phyloP scores from a whole-genome alignment of 2,329 filamentous ascomycete species.

The Fusarium sp. region DNA sequence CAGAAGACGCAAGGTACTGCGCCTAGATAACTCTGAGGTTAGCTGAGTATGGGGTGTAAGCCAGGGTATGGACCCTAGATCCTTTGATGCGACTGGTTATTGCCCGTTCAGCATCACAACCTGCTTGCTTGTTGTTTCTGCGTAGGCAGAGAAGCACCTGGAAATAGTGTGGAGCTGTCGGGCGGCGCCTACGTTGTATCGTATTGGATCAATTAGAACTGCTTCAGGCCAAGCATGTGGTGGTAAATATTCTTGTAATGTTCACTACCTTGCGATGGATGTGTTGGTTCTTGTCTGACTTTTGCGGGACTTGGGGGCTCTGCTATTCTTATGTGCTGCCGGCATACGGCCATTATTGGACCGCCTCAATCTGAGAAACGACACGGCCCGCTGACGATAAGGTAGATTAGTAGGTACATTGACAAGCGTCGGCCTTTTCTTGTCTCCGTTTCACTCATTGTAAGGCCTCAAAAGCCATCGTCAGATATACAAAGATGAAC shows the following conservation, averaged over 20 bases:
- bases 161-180: slow-evolving; percentile 21
- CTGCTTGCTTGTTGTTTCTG: slow-evolving; percentile 1
- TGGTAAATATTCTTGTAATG: slow-evolving; percentile 26
- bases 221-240: slow-evolving; percentile 1
- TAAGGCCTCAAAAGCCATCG: slow-evolving; percentile 7
- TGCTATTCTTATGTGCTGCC: slow-evolving; percentile 17
- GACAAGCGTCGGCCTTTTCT: slow-evolving; percentile 13
- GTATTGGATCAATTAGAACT: slow-evolving; percentile 12
- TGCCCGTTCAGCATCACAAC: slow-evolving; percentile 20
- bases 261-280: not conserved
- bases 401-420: not conserved
- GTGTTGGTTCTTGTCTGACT: slow-evolving; percentile 29
- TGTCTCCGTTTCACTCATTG: not conserved
- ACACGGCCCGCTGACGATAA: slow-evolving; percentile 15
- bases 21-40: slow-evolving; percentile 33
- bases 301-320: slow-evolving; percentile 39
- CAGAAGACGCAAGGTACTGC: slow-evolving; percentile 35
- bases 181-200: slow-evolving; percentile 1
- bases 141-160: slow-evolving; percentile 14
- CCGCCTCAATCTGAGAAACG: slow-evolving; percentile 18
- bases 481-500: slow-evolving; percentile 10
- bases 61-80: slow-evolving; percentile 3
- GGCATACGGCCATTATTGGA: slow-evolving; percentile 33
- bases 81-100: slow-evolving; percentile 16
- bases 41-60: slow-evolving; percentile 33